Evolutionary conservation across 495 filamentous ascomycete species (phyloP), one percentile per base, ranked within the genome.

Genomic region (Acidiella bohemica): DNA sequence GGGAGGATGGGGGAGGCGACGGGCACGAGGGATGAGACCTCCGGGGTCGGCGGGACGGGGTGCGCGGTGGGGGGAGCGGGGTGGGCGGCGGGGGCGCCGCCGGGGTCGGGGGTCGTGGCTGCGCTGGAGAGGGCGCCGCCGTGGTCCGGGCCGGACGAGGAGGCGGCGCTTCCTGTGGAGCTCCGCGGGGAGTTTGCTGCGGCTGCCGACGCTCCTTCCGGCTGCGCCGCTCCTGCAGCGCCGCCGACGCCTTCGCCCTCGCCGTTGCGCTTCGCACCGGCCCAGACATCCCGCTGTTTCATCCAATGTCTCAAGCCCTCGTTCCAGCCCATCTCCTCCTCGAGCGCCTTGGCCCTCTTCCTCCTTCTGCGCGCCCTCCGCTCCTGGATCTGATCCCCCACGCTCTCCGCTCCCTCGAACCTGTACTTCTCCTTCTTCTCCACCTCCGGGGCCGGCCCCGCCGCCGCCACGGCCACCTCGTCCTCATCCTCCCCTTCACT

Each of bases 261-360:
- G n/a, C n/a, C n/a, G n/a, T n/a, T n/a, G n/a, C n/a, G n/a, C 10
- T 25, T 50, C 16, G 86, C 90, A n/a, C 80, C 78, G 9, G 84
- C 81, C 90, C 90, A 97, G 12, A 73, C 78, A 61, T 95, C 74
- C 28, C 90, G 71, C 36, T 83, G 65, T 24, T 72, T 72, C 32
- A 75, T 66, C 63, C 80, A 97, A 48, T 75, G 77, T 32, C 73
- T 67, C 28, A 97, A 55, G 0, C 90, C 90, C 16, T 73, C 64
- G 46, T 95, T 96, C 81, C 81, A 92, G 13, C 59, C 54, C 68
- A 82, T 73, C 54, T 96, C 88, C 24, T 80, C 79, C 36, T 80
- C 69, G 38, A 81, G 55, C 23, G 61, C 58, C 8, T 63, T 67
- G 46, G 71, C 65, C 46, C 81, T 65, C 44, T 74, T 72, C 38